Evolutionary conservation across 2,329 filamentous ascomycete genomes (phyloP), one percentile per base, ranked within the genome.

Genomic region (Fonsecaea pedrosoi): DNA sequence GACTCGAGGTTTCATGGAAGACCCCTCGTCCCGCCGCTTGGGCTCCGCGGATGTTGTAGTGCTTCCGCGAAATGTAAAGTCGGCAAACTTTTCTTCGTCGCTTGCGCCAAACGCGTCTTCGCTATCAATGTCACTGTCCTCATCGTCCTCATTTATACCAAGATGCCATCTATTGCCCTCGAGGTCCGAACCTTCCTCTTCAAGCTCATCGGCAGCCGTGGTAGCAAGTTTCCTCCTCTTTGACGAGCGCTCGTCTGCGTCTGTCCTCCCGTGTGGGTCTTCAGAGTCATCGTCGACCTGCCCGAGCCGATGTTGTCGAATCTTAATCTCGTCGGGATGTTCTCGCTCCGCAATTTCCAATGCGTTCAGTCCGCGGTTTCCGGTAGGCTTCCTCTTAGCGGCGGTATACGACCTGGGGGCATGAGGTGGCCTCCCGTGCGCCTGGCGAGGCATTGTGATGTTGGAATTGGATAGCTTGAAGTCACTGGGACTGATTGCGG

Each of bases 41-140:
- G 68, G 54, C 65, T 67, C 74, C 9, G 56, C 15, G 5, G 66
- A 67, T 74, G 65, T 66, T 64, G 55, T 69, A 56, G 60, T 65
- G 71, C 84, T 87, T 37, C 88, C 88, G 38, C 87, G 82, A 74
- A 91, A 91, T 3, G 85, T 86, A 73, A 90, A 96, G 10, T 88
- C 91, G 70, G 92, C 88, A 71, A 96, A 96, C 69, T 85, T 86
- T 76, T 96, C 94, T 74, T 95, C 89, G 74, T 97, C 94, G 73
- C 92, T 95, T 71, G 92, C 89, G 3, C 92, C 92, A 82, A 97
- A 92, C 1, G 94, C 94, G 74, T 96, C 92, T 75, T 91, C 89
- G 71, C 87, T 90, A 75, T 91, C 89, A 64, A 92, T 81, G 69
- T 90, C 88, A 62, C 86, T 88, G 73, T 91, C 89, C 69, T 90